Percentiles rank a stretch among this genome's conserved stretches.
phyloP scores from a whole-genome alignment of 257 asterid species.

The Penstemon barbatus region DNA sequence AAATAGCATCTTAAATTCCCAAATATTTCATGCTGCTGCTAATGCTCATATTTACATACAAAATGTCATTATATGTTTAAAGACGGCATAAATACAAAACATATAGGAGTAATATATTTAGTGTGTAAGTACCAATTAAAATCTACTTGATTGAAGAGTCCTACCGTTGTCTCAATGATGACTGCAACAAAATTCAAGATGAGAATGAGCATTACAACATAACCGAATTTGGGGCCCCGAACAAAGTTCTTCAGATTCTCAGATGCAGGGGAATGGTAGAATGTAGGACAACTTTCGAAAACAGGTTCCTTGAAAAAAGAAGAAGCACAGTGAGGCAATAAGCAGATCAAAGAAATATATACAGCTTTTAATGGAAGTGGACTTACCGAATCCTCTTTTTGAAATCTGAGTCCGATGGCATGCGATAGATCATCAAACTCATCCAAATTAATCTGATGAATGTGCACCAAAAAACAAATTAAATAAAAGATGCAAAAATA shows the following conservation, averaged over 20 bases:
- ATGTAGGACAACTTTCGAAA: conserved; percentile 63
- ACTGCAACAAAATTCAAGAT: conserved; percentile 81
- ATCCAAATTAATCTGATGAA: conserved; percentile 75
- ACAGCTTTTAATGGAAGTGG: conserved; percentile 26
- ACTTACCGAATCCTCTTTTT: conserved; percentile 87
- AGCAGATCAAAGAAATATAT: conserved; percentile 17
- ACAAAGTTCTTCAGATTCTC: conserved; percentile 67
- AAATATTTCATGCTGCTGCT: background rate
- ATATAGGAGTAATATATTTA: background rate
- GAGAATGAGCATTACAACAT: conserved; percentile 63
- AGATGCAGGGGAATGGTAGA: conserved; percentile 73
- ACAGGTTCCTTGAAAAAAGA: conserved; percentile 62
- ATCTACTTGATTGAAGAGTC: conserved; percentile 26
- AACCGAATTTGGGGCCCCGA: conserved; percentile 65
- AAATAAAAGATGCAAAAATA: background rate
- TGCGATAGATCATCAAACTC: conserved; percentile 88
- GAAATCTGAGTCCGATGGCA: conserved; percentile 89
- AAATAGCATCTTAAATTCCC: background rate
- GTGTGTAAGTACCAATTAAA: conserved; percentile 13
- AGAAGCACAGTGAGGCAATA: conserved; percentile 30
- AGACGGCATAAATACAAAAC: background rate
- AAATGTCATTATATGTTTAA: background rate
- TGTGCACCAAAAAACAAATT: conserved; percentile 21
- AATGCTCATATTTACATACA: background rate
- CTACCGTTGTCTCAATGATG: conserved; percentile 86